Evolutionary conservation across 306 rosid genomes (phyloP).

Genomic region (Medicago arabica): DNA sequence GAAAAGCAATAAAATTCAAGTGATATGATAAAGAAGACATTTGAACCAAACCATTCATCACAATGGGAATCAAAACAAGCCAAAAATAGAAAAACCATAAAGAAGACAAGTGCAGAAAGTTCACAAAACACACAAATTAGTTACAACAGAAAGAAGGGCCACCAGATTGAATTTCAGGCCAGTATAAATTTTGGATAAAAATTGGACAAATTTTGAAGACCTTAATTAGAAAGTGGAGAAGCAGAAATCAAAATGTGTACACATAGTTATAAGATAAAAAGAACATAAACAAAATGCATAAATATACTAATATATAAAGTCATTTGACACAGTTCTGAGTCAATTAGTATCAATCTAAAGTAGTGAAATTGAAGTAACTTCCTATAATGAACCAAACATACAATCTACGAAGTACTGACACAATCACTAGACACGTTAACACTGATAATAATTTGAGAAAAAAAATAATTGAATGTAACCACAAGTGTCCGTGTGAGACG

Average conservation of each 20-base stretch:
- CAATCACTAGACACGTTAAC: neutral
- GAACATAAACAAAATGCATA: neutral
- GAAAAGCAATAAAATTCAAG: constrained; percentile 14
- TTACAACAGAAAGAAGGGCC: neutral
- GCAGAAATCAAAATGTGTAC: constrained; percentile 11
- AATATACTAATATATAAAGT: neutral
- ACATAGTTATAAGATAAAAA: neutral
- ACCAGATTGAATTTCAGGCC: constrained; percentile 16
- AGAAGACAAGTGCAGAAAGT: constrained; percentile 34
- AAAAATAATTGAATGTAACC: neutral
- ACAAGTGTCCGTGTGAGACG: too few species aligned
- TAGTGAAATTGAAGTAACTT: constrained; percentile 29
- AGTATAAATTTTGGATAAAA: neutral
- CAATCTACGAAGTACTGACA: neutral
- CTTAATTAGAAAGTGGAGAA: constrained; percentile 15
- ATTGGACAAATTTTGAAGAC: constrained; percentile 24
- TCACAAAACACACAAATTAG: constrained; percentile 11
- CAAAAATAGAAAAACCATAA: neutral
- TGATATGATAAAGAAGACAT: neutral
- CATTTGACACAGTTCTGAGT: constrained; percentile 7
- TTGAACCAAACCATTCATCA: constrained; percentile 37
- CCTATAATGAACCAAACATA: constrained; percentile 14
- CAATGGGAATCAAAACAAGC: constrained; percentile 31
- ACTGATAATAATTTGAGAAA: neutral
- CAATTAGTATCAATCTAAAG: neutral